These are phyloP conservation scores for Luzula sylvatica DNA, from an alignment of 176 grass and related monocot genomes.

Conservation along the genomic window DNA sequence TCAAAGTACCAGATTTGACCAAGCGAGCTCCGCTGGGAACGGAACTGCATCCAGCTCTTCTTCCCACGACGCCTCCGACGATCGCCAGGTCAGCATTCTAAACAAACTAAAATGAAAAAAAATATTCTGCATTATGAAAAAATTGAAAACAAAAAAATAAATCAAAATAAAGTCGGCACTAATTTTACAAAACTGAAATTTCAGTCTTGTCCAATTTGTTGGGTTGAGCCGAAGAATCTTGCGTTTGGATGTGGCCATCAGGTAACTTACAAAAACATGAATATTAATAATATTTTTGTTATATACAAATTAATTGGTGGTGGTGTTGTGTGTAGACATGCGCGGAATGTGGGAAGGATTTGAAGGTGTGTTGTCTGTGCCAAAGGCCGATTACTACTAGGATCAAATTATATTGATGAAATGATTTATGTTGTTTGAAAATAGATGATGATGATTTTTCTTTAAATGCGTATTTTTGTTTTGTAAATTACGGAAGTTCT, in stretches of 20 bases:
- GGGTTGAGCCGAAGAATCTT: constrained; percentile 50
- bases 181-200: too few species aligned
- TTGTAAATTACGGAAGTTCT: too few species aligned
- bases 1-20: constrained; percentile 16
- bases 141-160: too few species aligned
- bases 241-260: constrained; percentile 86
- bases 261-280: constrained; percentile 22
- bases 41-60: constrained; percentile 23
- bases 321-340: constrained; percentile 39
- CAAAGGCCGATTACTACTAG: constrained; percentile 48
- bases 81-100: constrained; percentile 47
- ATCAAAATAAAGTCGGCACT: too few species aligned
- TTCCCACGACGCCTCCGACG: constrained; percentile 34
- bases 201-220: constrained; percentile 70
- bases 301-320: constrained; percentile 1
- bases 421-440: too few species aligned
- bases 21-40: neutral
- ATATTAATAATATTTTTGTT: neutral
- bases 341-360: constrained; percentile 43
- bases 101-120: too few species aligned
- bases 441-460: too few species aligned
- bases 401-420: constrained; percentile 58
- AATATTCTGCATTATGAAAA: too few species aligned
- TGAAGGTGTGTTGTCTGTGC: constrained; percentile 57
- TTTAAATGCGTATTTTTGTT: too few species aligned